Percentiles rank a stretch among this genome's conserved stretches.
phyloP scores from a whole-genome alignment of 768 basidiomycete genomes.

The Mycena polygramma region DNA sequence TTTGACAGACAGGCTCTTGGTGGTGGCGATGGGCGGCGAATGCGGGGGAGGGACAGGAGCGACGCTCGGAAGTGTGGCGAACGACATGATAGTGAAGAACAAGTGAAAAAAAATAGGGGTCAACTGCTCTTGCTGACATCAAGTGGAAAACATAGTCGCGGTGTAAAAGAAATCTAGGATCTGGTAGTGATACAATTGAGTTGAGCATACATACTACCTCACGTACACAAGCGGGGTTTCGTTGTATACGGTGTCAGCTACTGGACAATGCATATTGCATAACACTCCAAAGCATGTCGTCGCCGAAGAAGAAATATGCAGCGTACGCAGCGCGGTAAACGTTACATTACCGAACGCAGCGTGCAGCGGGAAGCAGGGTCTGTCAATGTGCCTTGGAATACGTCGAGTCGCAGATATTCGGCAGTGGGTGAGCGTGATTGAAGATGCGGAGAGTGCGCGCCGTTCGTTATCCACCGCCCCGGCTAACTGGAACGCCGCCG shows the following conservation, averaged over 20 bases:
- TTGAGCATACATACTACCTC: not conserved
- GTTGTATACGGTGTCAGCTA: constrained; percentile 16
- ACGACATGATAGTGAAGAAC: too few relatives aligned
- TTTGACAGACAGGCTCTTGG: too few relatives aligned
- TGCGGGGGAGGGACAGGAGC: too few relatives aligned
- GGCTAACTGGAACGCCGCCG: constrained; percentile 27
- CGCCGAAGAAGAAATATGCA: constrained; percentile 7
- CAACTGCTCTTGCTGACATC: too few relatives aligned
- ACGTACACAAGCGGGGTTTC: constrained; percentile 19
- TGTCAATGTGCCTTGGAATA: constrained; percentile 7
- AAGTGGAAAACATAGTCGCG: too few relatives aligned
- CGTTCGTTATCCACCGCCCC: constrained; percentile 18
- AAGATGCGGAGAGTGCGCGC: not conserved
- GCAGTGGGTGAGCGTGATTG: constrained; percentile 8
- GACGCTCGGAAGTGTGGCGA: too few relatives aligned
- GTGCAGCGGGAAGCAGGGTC: constrained; percentile 16
- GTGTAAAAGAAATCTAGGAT: not conserved
- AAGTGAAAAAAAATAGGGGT: too few relatives aligned
- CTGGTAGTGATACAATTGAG: not conserved
- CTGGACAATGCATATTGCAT: constrained; percentile 12
- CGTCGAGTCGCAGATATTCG: constrained; percentile 24
- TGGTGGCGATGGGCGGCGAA: too few relatives aligned
- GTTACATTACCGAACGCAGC: not conserved
- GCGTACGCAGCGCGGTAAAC: constrained; percentile 2
- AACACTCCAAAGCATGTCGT: constrained; percentile 6